Evolutionary conservation across 768 basidiomycete species (phyloP).

Genomic region (Russula abietina): DNA sequence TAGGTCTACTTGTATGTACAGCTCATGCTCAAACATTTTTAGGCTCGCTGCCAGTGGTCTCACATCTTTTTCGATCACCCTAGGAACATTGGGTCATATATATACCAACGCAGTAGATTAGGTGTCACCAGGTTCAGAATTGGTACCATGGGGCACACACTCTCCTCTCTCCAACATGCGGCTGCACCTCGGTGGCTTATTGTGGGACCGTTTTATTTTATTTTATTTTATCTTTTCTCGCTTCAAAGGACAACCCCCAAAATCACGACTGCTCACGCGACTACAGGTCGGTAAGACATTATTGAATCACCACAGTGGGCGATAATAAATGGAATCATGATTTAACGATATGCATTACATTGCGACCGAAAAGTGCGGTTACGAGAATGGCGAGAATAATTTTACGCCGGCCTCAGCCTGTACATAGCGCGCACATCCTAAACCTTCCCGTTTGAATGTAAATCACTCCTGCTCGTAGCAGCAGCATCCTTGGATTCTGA

Average conservation of each 20-base stretch:
- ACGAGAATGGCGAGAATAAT: background rate
- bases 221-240: background rate
- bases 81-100: too few relatives aligned
- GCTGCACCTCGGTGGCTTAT: background rate
- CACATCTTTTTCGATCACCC: too few relatives aligned
- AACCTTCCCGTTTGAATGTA: slow-evolving; percentile 9
- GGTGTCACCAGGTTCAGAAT: background rate
- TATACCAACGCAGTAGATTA: background rate
- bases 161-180: too few relatives aligned
- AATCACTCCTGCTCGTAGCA: background rate
- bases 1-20: too few relatives aligned
- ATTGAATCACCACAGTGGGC: background rate
- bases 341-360: background rate
- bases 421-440: background rate
- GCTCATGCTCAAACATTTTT: too few relatives aligned
- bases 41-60: too few relatives aligned
- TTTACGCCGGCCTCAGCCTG: background rate
- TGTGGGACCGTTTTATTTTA: too few relatives aligned
- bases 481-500: background rate
- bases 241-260: background rate
- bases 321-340: too few relatives aligned
- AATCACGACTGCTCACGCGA: background rate
- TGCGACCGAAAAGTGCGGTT: background rate
- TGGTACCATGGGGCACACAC: background rate
- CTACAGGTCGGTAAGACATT: background rate